Percentiles rank a stretch among this genome's conserved stretches.
Evolutionary conservation across 306 rosid genomes (phyloP).

Genomic region (Trifolium pratense): DNA sequence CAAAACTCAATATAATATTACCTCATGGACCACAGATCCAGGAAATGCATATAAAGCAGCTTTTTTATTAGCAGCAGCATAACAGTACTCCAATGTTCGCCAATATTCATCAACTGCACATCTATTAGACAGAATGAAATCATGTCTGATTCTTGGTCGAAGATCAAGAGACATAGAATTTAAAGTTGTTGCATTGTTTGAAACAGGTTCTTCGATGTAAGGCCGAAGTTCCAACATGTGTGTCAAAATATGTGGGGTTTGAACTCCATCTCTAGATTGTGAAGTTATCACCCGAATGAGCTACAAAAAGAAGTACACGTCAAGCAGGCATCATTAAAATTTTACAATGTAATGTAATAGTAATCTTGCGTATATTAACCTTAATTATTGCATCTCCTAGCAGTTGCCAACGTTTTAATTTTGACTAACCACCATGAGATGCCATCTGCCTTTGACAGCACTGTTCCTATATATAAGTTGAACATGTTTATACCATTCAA

Average conservation of each 20-base stretch:
- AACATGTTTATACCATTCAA: background rate
- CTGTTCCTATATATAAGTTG: background rate
- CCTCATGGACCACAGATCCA: constrained; percentile 90
- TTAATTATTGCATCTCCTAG: background rate
- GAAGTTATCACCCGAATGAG: constrained; percentile 70
- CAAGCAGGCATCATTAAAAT: constrained; percentile 37
- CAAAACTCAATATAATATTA: constrained; percentile 39
- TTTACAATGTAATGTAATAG: constrained; percentile 11
- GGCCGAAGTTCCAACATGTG: constrained; percentile 89
- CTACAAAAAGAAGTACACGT: constrained; percentile 57
- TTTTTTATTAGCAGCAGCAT: constrained; percentile 79
- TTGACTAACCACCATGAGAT: background rate
- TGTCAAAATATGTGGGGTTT: constrained; percentile 49
- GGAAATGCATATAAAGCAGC: constrained; percentile 92
- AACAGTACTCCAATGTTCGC: constrained; percentile 87
- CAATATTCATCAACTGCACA: constrained; percentile 89
- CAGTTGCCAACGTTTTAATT: constrained; percentile 1
- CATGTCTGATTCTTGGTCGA: constrained; percentile 97
- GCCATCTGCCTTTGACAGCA: constrained; percentile 4
- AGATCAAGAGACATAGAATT: constrained; percentile 65
- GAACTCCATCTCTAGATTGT: constrained; percentile 53
- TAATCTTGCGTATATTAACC: constrained; percentile 14
- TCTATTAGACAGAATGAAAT: constrained; percentile 75
- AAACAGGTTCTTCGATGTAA: constrained; percentile 87
- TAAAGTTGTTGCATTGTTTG: constrained; percentile 66